Conservation (phyloP, 805 yeast genomes). For the Sugiyamaella floridensis region DNA sequence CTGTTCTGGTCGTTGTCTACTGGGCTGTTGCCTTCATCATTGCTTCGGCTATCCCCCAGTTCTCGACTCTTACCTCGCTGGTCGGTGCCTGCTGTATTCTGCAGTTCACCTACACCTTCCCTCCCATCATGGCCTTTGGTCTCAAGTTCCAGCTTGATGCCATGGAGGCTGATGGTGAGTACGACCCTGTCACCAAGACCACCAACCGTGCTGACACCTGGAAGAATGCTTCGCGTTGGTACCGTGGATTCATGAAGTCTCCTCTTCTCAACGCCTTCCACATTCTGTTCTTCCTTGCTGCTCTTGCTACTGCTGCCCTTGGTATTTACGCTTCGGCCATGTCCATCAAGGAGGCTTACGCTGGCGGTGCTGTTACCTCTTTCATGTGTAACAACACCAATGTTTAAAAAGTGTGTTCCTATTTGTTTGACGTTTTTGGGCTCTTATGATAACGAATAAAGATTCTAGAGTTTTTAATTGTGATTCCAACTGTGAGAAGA, state of each 20-base stretch:
- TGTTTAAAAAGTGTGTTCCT: not conserved
- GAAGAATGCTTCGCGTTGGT: constrained; percentile 32
- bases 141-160: constrained; percentile 25
- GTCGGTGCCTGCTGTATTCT: constrained; percentile 41
- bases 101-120: constrained; percentile 43
- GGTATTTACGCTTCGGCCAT: constrained; percentile 25
- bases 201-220: constrained; percentile 26
- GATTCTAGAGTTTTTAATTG: not conserved
- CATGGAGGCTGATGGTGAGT: constrained; percentile 26
- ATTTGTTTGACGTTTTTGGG: not conserved
- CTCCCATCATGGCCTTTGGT: constrained; percentile 26
- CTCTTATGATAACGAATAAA: not conserved
- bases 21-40: constrained; percentile 40
- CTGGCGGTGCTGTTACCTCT: constrained; percentile 12
- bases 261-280: constrained; percentile 20
- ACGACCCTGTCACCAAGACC: constrained; percentile 18
- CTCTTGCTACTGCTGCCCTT: constrained; percentile 28
- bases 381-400: constrained; percentile 14
- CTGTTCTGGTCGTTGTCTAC: constrained; percentile 33
- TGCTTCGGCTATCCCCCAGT: constrained; percentile 41
- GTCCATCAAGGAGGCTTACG: constrained; percentile 16
- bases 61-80: constrained; percentile 34
- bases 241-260: constrained; percentile 26
- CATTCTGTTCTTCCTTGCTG: constrained; percentile 27
- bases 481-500: no score